Base-by-base conservation (phyloP, 2,329 filamentous ascomycete species). In the Neospermospora avenae region DNA sequence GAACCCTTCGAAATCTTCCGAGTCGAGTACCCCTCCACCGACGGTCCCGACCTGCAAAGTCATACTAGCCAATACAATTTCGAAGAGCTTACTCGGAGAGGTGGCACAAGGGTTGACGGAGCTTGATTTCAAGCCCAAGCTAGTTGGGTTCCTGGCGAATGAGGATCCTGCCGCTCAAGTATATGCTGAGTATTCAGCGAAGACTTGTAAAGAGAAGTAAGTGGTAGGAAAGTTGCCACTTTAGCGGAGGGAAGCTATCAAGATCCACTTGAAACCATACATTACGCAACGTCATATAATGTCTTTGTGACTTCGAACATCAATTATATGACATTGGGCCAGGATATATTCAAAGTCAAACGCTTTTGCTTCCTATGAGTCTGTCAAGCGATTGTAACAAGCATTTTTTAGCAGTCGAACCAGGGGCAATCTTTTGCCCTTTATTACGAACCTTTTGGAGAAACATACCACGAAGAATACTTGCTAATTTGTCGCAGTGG, bases 101-200 rank as follows among this genome's bases (percentile, higher is more conserved):
- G 90, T 96, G 62, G 81, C 85, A 67, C 84, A 89, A 61, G 90
- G 88, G 6, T 79, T 96, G 62, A 83, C 84, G 70, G 87, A 86
- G 65, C 80, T 96, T 51, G 81, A 87, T 70, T 85, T 83, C 66
- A 79, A 86, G 73, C 93, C 95, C 35, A 87, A 89, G 63, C 83
- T 99, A 56, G 90, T 93, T 46, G 95, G 93, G 61, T 96, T 97
- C 76, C 81, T 99, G 59, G 92, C 93, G 67, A 98, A 96, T 76
- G 84, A 84, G 66, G 95, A 99, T 76, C 91, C 93, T 31, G 91
- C 92, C 41, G 93, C 93, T 34, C 81, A 90, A 69, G 91, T 96
- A 79, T 98, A 99, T 74, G 95, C 95, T 57, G 91, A 97, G 75
- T 97, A 91, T 91, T 97, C 93, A 42, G 90, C 91, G 76, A 97